phyloP scores from a whole-genome alignment of 108 stramenopile genomes.

The Fragilaria radians region DNA sequence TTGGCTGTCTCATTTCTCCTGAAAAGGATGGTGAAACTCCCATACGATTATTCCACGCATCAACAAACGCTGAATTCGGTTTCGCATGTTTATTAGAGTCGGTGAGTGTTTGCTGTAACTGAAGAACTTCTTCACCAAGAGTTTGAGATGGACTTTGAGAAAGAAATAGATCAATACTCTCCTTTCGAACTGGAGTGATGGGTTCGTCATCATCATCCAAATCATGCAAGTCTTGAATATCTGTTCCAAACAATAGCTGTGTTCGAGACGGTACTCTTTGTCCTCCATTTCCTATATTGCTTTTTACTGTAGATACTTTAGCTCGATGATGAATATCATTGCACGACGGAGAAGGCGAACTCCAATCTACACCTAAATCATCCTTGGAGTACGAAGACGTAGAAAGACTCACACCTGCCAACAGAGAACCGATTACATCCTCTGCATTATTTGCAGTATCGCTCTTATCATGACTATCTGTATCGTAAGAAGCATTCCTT shows the following conservation, averaged over 20 bases:
- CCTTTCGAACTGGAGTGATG: slow-evolving; percentile 21
- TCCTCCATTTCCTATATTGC: too few species aligned
- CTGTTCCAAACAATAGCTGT: background rate
- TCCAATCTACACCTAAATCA: background rate
- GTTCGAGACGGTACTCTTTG: background rate
- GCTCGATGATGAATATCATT: background rate
- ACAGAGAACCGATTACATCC: background rate
- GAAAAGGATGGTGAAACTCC: background rate
- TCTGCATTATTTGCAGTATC: too few species aligned
- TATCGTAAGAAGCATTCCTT: too few species aligned
- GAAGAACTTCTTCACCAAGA: slow-evolving; percentile 72
- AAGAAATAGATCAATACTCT: slow-evolving; percentile 66
- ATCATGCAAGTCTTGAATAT: too few species aligned
- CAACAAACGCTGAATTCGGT: background rate
- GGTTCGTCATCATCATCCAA: background rate
- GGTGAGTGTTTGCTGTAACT: background rate
- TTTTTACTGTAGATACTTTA: background rate
- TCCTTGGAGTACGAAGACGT: background rate
- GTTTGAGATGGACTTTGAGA: slow-evolving; percentile 74
- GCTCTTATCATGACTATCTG: too few species aligned
- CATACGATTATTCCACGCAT: background rate
- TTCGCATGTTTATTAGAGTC: background rate
- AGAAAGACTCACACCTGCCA: background rate
- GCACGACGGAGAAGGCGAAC: background rate
- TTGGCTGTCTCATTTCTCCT: background rate